phyloP scores from a whole-genome alignment of 257 asterid species.

The Solanum raphanifolium region DNA sequence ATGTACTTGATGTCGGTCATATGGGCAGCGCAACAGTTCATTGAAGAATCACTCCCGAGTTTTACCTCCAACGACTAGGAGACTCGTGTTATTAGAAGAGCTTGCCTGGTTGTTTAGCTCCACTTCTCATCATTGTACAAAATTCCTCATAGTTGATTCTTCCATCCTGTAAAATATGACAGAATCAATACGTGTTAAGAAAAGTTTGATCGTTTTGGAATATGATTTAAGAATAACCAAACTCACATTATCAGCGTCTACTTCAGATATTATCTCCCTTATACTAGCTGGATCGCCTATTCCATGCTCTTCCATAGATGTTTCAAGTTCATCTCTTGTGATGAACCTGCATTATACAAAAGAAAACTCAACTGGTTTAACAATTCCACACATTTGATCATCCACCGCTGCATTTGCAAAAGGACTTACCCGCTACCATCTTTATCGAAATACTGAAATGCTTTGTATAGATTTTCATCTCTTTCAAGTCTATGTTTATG shows the following conservation, averaged over 20 bases:
- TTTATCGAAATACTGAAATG: conserved; percentile 67
- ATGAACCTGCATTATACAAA: conserved; percentile 34
- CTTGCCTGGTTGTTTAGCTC: conserved; percentile 37
- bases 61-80: background rate
- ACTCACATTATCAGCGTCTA: conserved; percentile 75
- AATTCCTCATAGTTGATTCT: conserved; percentile 75
- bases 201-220: background rate
- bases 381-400: background rate
- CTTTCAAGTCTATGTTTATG: conserved; percentile 73
- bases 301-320: conserved; percentile 68
- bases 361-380: background rate
- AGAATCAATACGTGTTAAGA: background rate
- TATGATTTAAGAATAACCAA: background rate
- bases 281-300: conserved; percentile 56
- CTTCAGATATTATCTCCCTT: conserved; percentile 71
- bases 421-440: conserved; percentile 65
- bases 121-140: conserved; percentile 81
- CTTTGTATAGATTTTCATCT: conserved; percentile 64
- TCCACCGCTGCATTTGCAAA: background rate
- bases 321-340: conserved; percentile 69
- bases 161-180: conserved; percentile 51
- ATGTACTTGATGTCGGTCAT: background rate
- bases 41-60: background rate
- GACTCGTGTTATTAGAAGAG: conserved; percentile 24
- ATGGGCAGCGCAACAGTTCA: background rate